phyloP scores from a whole-genome alignment of 306 rosid genomes.

The Mimosa bimucronata region DNA sequence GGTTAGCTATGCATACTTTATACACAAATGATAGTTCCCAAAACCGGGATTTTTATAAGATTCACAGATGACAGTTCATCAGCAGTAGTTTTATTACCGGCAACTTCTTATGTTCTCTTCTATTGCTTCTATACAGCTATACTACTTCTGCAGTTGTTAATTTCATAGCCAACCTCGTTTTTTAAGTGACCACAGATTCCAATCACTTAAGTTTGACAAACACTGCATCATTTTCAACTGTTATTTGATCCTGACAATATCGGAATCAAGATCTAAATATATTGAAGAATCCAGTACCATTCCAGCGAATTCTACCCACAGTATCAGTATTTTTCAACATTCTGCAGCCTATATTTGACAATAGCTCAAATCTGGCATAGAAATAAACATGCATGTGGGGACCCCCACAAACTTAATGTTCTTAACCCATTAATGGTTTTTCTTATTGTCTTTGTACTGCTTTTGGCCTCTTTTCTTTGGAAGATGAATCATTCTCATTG shows the following conservation, averaged over 20 bases:
- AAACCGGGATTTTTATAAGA: not conserved
- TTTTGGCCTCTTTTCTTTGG: conserved; percentile 28
- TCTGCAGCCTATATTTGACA: not conserved
- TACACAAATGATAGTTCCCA: not conserved
- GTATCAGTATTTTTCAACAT: too few relatives aligned
- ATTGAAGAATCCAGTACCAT: not conserved
- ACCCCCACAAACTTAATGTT: conserved; percentile 25
- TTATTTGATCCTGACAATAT: not conserved
- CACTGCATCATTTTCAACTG: not conserved
- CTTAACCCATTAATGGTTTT: conserved; percentile 23
- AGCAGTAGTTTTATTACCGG: not conserved
- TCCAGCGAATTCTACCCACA: not conserved
- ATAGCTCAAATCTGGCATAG: not conserved
- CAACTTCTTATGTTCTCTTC: not conserved
- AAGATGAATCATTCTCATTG: conserved; percentile 25
- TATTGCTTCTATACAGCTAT: not conserved
- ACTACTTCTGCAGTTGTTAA: not conserved
- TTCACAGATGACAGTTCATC: not conserved
- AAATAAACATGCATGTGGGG: not conserved
- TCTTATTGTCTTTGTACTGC: not conserved
- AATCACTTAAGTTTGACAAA: conserved; percentile 5
- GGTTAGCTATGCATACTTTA: not conserved
- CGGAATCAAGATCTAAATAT: not conserved
- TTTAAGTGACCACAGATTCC: not conserved
- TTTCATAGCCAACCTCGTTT: too few relatives aligned